Evolutionary conservation across 306 rosid genomes (phyloP), one percentile per base, ranked within the genome.

Genomic region (Vigna reflexopilosa): DNA sequence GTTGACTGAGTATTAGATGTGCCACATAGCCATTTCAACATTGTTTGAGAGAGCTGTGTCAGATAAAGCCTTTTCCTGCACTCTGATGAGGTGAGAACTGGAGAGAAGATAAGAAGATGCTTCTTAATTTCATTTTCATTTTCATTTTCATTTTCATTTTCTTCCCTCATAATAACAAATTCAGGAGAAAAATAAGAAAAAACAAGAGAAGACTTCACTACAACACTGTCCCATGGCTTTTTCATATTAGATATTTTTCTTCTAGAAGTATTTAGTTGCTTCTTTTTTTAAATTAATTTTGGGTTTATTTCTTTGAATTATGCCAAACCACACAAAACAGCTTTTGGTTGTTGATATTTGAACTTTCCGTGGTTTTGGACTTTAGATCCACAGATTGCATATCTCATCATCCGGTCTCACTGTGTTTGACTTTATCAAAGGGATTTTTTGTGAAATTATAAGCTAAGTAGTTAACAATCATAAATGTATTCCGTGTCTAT

Each of bases 1-100:
- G 81, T 87, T 87, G 93, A 89, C 93, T 58, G 55, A 75, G 19
- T 56, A 49, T 22, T 5, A 36, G 42, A 36, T 45, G 70, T 83
- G 87, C 88, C 89, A 89, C 89, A 87, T 83, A 89, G 70, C 83
- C 70, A 71, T 32, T 82, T 83, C 79, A 80, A 84, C 36, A 4
- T 79, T 86, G 82, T 88, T 70, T 51, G 67, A 70, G 65, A 73
- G 78, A 56, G 42, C 5, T 77, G 4, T 38, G 67, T 80, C 82
- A 73, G 42, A 64, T 38, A 42, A 66, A 36, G 51, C 47, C 68
- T 66, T 38, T 56, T 10, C 65, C 61, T n/a, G 52, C 32, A 40
- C 2, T 62, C 26, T 40, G 2, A 11, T 64, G 55, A 34, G 24
- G 9, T 51, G 11, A 7, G 24, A 1, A 6, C 56, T 7, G 3